Base-by-base conservation (phyloP, 208 protist genomes). In the Crithidia mellificae region DNA sequence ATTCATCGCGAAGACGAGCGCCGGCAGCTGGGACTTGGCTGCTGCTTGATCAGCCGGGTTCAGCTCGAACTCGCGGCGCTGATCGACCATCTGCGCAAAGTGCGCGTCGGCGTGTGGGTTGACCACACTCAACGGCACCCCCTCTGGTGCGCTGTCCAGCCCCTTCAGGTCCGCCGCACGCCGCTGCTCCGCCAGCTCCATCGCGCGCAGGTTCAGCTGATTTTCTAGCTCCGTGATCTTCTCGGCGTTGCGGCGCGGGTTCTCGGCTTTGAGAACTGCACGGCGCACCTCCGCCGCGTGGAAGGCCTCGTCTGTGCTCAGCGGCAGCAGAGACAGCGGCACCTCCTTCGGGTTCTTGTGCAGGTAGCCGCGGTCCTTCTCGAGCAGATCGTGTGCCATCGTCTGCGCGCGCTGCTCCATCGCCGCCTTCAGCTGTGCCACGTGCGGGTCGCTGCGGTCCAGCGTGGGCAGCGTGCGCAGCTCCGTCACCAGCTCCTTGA, bases 391-490 rank as follows among this genome's bases (percentile, higher is more conserved):
- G n/a, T 39, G 65, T 25, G 87, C 88, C 61, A 93, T 62, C 14
- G 80, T 70, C 56, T 85, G 81, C 20, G 72, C 79, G 27, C 77
- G 78, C n/a, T 85, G 52, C 29, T 90, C 86, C 65, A 92, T 82
- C 19, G 27, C 39, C 2, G 57, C 57, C 53, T 90, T 77, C 6
- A 87, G 20, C 25, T 29, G 19, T 0, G 44, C 55, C 44, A 59
- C 55, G 12, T 59, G 75, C 12, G 74, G 11, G 55, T 67, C 47
- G 64, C 69, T 1, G 51, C 71, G 54, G 43, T 72, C 66, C 27
- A 68, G 55, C n/a, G 58, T 62, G 15, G 70, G 56, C 15, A 77
- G 52, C 19, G 29, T 15, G 39, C 63, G 65, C 51, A 80, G 66
- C 56, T 73, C 54, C 22, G 68, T 63, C 54, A 72, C n/a, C 0